Conservation (phyloP, 164 flowering plant species). For the Amborella trichopoda region DNA sequence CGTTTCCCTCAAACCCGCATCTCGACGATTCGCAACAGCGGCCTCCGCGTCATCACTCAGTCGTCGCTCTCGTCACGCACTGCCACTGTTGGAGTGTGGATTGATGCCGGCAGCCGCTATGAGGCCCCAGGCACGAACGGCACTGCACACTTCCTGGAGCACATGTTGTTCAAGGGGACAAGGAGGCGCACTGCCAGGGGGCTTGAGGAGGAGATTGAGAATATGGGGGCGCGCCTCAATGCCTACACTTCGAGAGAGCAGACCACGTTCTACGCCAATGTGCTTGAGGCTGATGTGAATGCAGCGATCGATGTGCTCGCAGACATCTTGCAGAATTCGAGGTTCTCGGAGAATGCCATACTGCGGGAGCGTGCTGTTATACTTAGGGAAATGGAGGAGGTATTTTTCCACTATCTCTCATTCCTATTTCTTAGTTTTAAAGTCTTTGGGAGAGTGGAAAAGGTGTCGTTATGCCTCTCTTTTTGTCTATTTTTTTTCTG, state of each 20-base stretch:
- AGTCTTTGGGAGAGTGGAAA: too few species aligned
- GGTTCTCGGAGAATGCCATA: conserved; percentile 40
- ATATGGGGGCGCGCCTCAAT: conserved; percentile 81
- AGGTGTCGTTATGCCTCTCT: too few species aligned
- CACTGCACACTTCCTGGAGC: conserved; percentile 85
- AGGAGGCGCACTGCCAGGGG: conserved; percentile 33
- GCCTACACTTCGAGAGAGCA: conserved; percentile 87
- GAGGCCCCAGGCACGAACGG: conserved; percentile 73
- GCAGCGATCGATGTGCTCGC: conserved; percentile 54
- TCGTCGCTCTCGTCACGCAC: conserved; percentile 35
- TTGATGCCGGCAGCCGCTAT: conserved; percentile 82
- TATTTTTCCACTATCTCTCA: conserved; percentile 8
- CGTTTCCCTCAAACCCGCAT: conserved; percentile 25
- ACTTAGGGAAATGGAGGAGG: conserved; percentile 79
- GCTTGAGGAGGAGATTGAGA: conserved; percentile 76
- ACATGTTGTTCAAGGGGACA: conserved; percentile 84
- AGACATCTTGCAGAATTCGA: conserved; percentile 72
- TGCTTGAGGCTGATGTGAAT: conserved; percentile 43
- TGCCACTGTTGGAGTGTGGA: conserved; percentile 80
- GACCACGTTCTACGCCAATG: conserved; percentile 77
- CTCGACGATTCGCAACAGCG: conserved; percentile 61
- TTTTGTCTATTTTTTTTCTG: neutral
- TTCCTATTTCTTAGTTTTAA: neutral
- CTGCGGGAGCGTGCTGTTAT: conserved; percentile 59
- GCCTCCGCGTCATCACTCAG: conserved; percentile 71